Evolutionary conservation across 2,329 filamentous ascomycete species (phyloP).

Genomic region (Alternaria atra): DNA sequence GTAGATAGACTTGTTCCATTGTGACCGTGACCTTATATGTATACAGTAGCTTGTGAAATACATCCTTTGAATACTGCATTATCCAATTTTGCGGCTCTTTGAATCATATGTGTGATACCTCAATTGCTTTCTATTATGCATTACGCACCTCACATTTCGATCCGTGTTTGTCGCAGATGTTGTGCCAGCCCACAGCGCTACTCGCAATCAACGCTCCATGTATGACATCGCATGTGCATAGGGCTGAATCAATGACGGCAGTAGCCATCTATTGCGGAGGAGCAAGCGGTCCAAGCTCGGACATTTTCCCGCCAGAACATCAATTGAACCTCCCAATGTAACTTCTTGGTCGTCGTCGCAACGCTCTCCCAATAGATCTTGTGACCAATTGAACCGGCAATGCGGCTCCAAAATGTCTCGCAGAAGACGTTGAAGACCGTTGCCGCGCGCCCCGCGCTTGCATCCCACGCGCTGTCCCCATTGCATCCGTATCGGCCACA

Average conservation of each 20-base stretch:
- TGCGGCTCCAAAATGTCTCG: slow-evolving; percentile 48
- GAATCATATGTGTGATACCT: background rate
- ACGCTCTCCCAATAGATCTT: slow-evolving; percentile 1
- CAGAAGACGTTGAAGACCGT: slow-evolving; percentile 44
- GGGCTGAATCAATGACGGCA: slow-evolving; percentile 24
- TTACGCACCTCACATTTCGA: background rate
- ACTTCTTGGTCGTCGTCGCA: slow-evolving; percentile 12
- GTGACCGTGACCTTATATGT: slow-evolving; percentile 18
- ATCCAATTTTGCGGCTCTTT: background rate
- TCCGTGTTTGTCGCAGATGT: background rate
- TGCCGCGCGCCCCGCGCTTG: slow-evolving; percentile 28
- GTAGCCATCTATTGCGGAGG: slow-evolving; percentile 4
- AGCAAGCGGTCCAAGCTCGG: slow-evolving; percentile 17
- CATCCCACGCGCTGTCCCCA: slow-evolving; percentile 26
- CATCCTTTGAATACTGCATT: background rate
- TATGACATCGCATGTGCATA: slow-evolving; percentile 15
- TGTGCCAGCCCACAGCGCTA: background rate
- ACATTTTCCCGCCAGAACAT: slow-evolving; percentile 11
- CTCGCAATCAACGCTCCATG: background rate
- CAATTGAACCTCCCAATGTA: slow-evolving; percentile 8
- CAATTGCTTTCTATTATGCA: background rate
- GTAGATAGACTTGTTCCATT: slow-evolving; percentile 8
- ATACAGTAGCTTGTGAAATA: slow-evolving; percentile 4
- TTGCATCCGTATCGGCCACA: slow-evolving; percentile 16
- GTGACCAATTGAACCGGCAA: slow-evolving; percentile 41